Conservation (phyloP, 352 stramenopile genomes). For the Pythium apleroticum region DNA sequence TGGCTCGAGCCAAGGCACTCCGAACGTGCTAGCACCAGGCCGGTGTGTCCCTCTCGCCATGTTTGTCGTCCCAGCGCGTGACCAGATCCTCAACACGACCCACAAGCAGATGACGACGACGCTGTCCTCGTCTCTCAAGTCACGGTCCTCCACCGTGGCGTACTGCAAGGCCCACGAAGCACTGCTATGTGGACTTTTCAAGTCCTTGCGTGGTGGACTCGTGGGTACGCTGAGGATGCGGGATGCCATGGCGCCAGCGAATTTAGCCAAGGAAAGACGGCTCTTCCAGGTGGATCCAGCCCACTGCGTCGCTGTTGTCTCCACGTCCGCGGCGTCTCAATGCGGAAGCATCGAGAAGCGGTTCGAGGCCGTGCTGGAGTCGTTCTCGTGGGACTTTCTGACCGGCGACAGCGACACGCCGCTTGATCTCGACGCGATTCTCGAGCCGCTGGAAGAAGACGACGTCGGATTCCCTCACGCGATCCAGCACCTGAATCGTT, state of each 20-base stretch:
- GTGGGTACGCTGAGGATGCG: slow-evolving; percentile 58
- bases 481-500: slow-evolving; percentile 57
- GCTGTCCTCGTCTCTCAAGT: slow-evolving; percentile 24
- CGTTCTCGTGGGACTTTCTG: slow-evolving; percentile 37
- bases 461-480: slow-evolving; percentile 57
- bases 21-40: slow-evolving; percentile 52
- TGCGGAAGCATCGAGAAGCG: slow-evolving; percentile 36
- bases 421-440: slow-evolving; percentile 33
- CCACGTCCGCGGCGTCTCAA: slow-evolving; percentile 28
- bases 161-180: slow-evolving; percentile 62
- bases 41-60: slow-evolving; percentile 66
- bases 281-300: slow-evolving; percentile 69
- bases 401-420: slow-evolving; percentile 23
- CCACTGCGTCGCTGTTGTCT: slow-evolving; percentile 68
- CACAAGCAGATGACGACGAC: slow-evolving; percentile 27
- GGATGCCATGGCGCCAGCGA: slow-evolving; percentile 48
- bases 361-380: slow-evolving; percentile 44
- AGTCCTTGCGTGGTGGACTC: slow-evolving; percentile 48
- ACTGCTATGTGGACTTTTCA: slow-evolving; percentile 50
- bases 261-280: slow-evolving; percentile 65
- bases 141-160: slow-evolving; percentile 47
- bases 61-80: slow-evolving; percentile 55
- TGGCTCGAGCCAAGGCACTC: slow-evolving; percentile 11
- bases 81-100: slow-evolving; percentile 42
- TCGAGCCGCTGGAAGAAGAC: slow-evolving; percentile 52